A percentile compares a stretch with the other conserved stretches of the same genome.
Conservation (phyloP, 371 early-diverging fungal genomes). For the Thermomucor indicae-seudaticae region DNA sequence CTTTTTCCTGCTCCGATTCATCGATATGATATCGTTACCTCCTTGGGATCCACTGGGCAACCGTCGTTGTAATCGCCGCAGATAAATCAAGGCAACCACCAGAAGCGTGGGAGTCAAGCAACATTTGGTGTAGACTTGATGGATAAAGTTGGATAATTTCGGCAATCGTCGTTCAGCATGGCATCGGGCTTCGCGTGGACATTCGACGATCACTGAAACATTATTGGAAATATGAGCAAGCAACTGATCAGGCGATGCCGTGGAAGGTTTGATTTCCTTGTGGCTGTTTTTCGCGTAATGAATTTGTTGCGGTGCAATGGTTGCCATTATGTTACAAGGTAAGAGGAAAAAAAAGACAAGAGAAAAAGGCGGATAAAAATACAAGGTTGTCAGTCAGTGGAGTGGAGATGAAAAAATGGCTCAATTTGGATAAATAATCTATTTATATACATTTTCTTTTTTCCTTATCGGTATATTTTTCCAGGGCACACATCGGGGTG, state of each 20-base stretch:
- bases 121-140: constrained; percentile 32
- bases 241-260: constrained; percentile 4
- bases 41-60: constrained; percentile 63
- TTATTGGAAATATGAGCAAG: constrained; percentile 11
- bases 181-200: constrained; percentile 8
- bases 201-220: constrained; percentile 10
- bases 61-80: constrained; percentile 59
- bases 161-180: constrained; percentile 15
- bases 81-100: constrained; percentile 66
- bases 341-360: constrained; percentile 5
- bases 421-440: constrained; percentile 9
- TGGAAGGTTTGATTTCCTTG: not conserved
- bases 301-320: constrained; percentile 1
- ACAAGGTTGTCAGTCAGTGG: no score
- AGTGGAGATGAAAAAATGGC: constrained; percentile 4
- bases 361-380: constrained; percentile 2
- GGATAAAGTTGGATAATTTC: constrained; percentile 26
- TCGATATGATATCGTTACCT: no score
- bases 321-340: constrained; percentile 8
- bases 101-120: constrained; percentile 41
- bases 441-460: constrained; percentile 9
- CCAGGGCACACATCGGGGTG: constrained; percentile 6
- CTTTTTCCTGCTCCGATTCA: no score
- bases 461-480: constrained; percentile 12
- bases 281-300: not conserved